These are phyloP conservation scores for Macadamia tetraphylla DNA, from an alignment of 164 flowering plant genomes.

Conservation along the genomic window DNA sequence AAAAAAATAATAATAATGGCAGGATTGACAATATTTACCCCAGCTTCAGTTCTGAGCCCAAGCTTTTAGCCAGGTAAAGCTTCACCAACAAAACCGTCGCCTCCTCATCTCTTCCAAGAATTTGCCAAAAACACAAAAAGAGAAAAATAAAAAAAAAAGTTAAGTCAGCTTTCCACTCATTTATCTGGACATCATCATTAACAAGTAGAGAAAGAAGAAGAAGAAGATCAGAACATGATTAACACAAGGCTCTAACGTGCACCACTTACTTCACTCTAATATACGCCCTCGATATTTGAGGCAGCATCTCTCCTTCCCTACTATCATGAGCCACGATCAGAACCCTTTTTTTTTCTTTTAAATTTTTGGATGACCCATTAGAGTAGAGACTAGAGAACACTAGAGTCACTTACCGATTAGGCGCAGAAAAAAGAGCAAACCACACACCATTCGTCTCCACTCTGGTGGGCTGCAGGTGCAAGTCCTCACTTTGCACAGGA, in stretches of 20 bases:
- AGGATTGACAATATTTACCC: conserved; percentile 18
- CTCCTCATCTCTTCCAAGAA: conserved; percentile 20
- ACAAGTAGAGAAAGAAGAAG: not conserved
- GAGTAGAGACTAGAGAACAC: not conserved
- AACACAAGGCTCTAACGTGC: conserved; percentile 6
- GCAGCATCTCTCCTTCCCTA: conserved; percentile 21
- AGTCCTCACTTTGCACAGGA: not conserved
- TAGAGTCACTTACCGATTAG: conserved; percentile 17
- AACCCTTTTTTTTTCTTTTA: not conserved
- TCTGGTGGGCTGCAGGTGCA: not conserved
- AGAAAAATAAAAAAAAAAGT: conserved; percentile 5
- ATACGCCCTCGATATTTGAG: conserved; percentile 33
- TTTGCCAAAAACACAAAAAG: not conserved
- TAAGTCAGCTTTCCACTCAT: conserved; percentile 18
- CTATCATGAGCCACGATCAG: not conserved
- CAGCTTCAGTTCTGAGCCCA: conserved; percentile 32
- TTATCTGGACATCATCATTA: conserved; percentile 15
- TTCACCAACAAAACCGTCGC: conserved; percentile 33
- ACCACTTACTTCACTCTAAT: conserved; percentile 39
- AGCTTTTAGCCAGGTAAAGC: conserved; percentile 35
- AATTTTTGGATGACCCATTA: too few relatives aligned
- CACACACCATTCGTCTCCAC: conserved; percentile 26
- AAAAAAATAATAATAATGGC: too few relatives aligned
- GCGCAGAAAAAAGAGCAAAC: conserved; percentile 22
- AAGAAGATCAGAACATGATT: not conserved